Evolutionary conservation across 179 eudicot genomes (phyloP).

Genomic region (Beta macrorhiza): DNA sequence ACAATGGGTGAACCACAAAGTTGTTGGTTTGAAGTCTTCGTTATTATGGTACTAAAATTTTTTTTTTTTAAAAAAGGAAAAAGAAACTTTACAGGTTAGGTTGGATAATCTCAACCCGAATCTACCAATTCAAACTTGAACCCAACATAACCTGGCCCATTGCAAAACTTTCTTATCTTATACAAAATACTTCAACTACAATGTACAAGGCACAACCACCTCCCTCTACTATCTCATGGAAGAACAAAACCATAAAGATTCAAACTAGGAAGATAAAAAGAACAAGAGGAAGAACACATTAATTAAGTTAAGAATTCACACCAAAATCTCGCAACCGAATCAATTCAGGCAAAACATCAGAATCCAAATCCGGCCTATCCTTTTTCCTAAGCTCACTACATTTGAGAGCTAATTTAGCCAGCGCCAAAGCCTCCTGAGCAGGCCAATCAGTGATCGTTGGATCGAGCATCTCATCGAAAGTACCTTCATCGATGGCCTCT

Average conservation of each 20-base stretch:
- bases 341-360: conserved; percentile 64
- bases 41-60: too few species aligned
- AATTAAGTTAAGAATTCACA: background rate
- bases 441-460: conserved; percentile 66
- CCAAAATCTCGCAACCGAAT: conserved; percentile 48
- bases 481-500: conserved; percentile 50
- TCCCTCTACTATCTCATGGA: too few species aligned
- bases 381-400: conserved; percentile 71
- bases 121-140: too few species aligned
- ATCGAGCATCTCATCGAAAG: conserved; percentile 52
- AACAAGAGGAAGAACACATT: background rate
- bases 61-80: too few species aligned
- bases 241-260: background rate
- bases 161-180: too few species aligned
- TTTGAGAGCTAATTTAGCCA: conserved; percentile 55
- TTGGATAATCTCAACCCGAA: too few species aligned
- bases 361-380: conserved; percentile 73
- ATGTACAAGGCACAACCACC: too few species aligned
- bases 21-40: too few species aligned
- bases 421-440: conserved; percentile 46
- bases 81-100: too few species aligned
- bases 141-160: too few species aligned
- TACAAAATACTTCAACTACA: too few species aligned
- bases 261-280: background rate
- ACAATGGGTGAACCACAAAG: too few species aligned